Base-by-base conservation (phyloP, 2,329 filamentous ascomycete species). In the Pseudocercospora fuligena region DNA sequence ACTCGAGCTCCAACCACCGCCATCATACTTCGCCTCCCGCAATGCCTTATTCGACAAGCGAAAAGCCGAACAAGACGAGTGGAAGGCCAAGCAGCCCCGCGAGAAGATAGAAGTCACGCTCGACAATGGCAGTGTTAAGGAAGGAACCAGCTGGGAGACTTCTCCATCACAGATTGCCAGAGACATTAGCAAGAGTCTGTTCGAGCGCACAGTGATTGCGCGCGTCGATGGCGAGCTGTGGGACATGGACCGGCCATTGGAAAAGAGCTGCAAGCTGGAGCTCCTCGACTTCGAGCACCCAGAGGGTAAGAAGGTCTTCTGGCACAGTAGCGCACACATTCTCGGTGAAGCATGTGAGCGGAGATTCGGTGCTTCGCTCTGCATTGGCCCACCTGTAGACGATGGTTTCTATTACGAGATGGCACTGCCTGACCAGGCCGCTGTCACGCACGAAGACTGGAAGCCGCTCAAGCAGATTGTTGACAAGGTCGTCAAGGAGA, bases 391-490 rank as follows among this genome's bases (percentile, higher is more conserved):
- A 36, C 95, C 93, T 9, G 93, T 94, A 53, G 89, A 93, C 61
- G 90, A 94, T 79, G 94, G 93, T 46, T 97, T 97, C 85, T 97
- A 97, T 86, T 98, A 97, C 81, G 93, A 98, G 81, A 97, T 98
- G 94, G 91, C 91, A 33, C 85, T 92, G 53, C 88, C 91, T 56
- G 89, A 90, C 46, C 89, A 89, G 76, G 89, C 84, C 61, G 85
- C 86, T 25, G 92, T 97, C 47, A 88, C 90, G 65, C 85, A 90
- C 72, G 81, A 85, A 64, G 95, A 98, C 81, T 94, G 93, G 87
- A 91, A 94, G 79, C 89, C 91, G 1, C 84, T 98, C 21, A 93
- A 97, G 82, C 89, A 85, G 67, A 89, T 93, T 70, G 92, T 94
- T 31, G 85, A 87, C 76, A 91, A 89, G 77, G 93, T 95, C 70